Evolutionary conservation across 352 stramenopile species (phyloP).

Genomic region (Phytophthora sansomeana): DNA sequence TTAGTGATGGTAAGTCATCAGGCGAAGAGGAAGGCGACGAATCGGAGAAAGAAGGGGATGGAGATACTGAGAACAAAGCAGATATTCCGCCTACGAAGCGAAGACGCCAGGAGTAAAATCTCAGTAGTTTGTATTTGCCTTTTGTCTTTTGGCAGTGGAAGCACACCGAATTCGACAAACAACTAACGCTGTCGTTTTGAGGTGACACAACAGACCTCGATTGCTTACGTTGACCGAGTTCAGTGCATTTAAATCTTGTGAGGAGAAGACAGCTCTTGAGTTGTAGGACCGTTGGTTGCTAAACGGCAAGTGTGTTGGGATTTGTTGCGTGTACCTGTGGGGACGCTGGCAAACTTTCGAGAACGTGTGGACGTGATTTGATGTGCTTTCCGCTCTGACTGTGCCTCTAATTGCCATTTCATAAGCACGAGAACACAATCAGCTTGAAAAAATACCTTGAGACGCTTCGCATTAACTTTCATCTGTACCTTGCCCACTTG

Average conservation of each 20-base stretch:
- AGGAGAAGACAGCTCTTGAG: not conserved
- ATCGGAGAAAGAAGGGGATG: conserved; percentile 1
- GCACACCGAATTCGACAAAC: too few relatives aligned
- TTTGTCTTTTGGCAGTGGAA: too few relatives aligned
- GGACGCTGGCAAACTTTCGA: conserved; percentile 59
- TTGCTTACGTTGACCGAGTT: too few relatives aligned
- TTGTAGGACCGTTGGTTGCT: conserved; percentile 4
- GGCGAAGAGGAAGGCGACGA: conserved; percentile 48
- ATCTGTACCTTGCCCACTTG: conserved; percentile 60
- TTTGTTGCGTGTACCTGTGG: conserved; percentile 43
- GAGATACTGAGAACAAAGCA: conserved; percentile 7
- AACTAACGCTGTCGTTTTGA: too few relatives aligned
- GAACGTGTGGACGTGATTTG: conserved; percentile 60
- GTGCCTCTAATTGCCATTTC: conserved; percentile 32
- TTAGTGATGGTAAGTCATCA: conserved; percentile 51
- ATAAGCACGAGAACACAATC: not conserved
- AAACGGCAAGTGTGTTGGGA: conserved; percentile 5
- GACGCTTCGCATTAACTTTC: not conserved
- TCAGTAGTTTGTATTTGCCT: too few relatives aligned
- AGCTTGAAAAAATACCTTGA: not conserved
- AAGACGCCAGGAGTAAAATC: conserved; percentile 33
- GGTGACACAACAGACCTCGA: too few relatives aligned
- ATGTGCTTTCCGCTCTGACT: conserved; percentile 59
- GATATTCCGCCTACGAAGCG: conserved; percentile 32
- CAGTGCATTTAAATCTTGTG: conserved; percentile 3